These are phyloP conservation scores for Talaromyces sp. DNA, from an alignment of 2,329 filamentous ascomycete genomes.

Conservation along the genomic window DNA sequence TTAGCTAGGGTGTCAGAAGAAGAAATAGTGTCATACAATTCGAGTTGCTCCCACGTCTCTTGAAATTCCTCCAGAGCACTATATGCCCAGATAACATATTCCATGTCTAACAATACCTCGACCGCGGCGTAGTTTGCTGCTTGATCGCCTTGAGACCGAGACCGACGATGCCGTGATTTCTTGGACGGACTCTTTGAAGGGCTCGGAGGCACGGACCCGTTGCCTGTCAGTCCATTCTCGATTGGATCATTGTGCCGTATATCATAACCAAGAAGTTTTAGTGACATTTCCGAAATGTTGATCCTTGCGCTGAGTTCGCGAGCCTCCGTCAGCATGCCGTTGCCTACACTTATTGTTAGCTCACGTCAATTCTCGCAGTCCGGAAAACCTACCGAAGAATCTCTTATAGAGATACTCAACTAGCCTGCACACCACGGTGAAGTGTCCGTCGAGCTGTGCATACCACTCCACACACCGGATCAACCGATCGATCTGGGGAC, in stretches of 20 bases:
- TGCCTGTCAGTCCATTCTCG: slow-evolving; percentile 19
- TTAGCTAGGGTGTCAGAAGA: slow-evolving; percentile 4
- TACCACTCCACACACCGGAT: slow-evolving; percentile 85
- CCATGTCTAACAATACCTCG: slow-evolving; percentile 63
- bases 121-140: slow-evolving; percentile 29
- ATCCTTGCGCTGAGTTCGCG: slow-evolving; percentile 50
- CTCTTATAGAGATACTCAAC: slow-evolving; percentile 73
- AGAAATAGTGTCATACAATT: slow-evolving; percentile 26
- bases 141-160: slow-evolving; percentile 20
- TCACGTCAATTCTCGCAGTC: slow-evolving; percentile 22
- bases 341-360: slow-evolving; percentile 21
- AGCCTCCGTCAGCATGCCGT: slow-evolving; percentile 50
- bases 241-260: slow-evolving; percentile 20
- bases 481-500: slow-evolving; percentile 64
- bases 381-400: slow-evolving; percentile 67
- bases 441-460: slow-evolving; percentile 66
- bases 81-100: slow-evolving; percentile 61
- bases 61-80: slow-evolving; percentile 66
- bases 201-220: slow-evolving; percentile 25
- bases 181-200: slow-evolving; percentile 26
- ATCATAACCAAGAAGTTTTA: slow-evolving; percentile 36
- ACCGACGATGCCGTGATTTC: slow-evolving; percentile 19
- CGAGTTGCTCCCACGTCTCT: slow-evolving; percentile 46
- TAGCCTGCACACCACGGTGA: slow-evolving; percentile 64
- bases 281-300: slow-evolving; percentile 45